Conservation (phyloP, 768 basidiomycete species). For the Steccherinum ochraceum region DNA sequence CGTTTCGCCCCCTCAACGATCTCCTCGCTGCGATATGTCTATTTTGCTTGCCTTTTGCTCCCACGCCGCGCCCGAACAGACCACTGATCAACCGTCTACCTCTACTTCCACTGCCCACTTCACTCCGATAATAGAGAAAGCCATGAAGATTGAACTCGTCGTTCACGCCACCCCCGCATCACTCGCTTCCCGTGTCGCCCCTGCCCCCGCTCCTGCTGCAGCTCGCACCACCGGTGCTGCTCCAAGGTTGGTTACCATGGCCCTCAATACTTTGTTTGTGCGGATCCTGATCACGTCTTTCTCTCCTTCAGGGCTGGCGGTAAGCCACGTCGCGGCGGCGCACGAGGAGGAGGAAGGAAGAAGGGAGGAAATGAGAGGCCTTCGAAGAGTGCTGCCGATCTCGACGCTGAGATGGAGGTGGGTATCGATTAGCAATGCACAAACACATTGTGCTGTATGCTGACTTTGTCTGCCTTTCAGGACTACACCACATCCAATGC, state of each 20-base stretch:
- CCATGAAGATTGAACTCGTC: slow-evolving; percentile 98
- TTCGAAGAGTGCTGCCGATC: slow-evolving; percentile 77
- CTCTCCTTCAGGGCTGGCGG: too few relatives aligned
- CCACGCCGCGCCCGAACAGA: slow-evolving; percentile 23
- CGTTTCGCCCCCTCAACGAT: too few relatives aligned
- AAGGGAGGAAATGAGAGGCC: slow-evolving; percentile 48
- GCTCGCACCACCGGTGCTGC: slow-evolving; percentile 20
- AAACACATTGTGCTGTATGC: slow-evolving; percentile 4
- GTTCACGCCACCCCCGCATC: slow-evolving; percentile 59
- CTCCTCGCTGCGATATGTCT: neutral
- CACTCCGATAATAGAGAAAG: slow-evolving; percentile 61
- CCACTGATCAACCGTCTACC: slow-evolving; percentile 29
- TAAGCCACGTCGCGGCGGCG: slow-evolving; percentile 41
- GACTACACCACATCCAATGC: slow-evolving; percentile 57
- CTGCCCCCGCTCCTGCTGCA: slow-evolving; percentile 40
- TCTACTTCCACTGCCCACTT: slow-evolving; percentile 31
- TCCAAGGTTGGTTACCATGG: slow-evolving; percentile 2
- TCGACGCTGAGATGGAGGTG: slow-evolving; percentile 99
- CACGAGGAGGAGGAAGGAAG: slow-evolving; percentile 14
- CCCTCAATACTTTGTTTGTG: slow-evolving; percentile 21
- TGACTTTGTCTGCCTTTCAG: slow-evolving; percentile 35
- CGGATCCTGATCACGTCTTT: slow-evolving; percentile 1
- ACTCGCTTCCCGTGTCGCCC: slow-evolving; percentile 81
- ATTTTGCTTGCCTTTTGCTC: slow-evolving; percentile 16
- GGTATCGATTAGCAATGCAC: too few relatives aligned